Conservation (phyloP, 2,329 filamentous ascomycete species). For the Sordariomycetes sp. region DNA sequence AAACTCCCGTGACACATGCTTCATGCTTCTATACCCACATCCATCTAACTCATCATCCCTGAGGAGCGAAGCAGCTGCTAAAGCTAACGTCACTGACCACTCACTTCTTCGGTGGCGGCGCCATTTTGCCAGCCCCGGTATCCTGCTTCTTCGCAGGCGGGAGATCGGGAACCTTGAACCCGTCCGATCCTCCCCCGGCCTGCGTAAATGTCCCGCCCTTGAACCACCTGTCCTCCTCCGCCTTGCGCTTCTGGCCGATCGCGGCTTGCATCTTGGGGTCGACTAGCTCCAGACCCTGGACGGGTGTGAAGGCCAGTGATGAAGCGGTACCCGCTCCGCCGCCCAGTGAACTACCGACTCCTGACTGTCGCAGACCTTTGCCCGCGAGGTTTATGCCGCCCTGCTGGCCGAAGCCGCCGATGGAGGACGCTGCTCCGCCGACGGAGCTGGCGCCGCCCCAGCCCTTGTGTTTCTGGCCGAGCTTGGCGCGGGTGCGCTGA, state of each 20-base stretch:
- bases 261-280: slow-evolving; percentile 88
- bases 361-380: slow-evolving; percentile 70
- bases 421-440: slow-evolving; percentile 65
- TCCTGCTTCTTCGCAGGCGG: slow-evolving; percentile 63
- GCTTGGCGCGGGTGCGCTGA: slow-evolving; percentile 83
- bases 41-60: not conserved
- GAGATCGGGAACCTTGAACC: slow-evolving; percentile 75
- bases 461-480: slow-evolving; percentile 90
- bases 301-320: slow-evolving; percentile 85
- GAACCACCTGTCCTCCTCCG: slow-evolving; percentile 94
- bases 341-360: slow-evolving; percentile 65
- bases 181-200: slow-evolving; percentile 48
- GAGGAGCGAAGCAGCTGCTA: not conserved
- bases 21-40: too few relatives aligned
- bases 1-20: too few relatives aligned
- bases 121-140: slow-evolving; percentile 25
- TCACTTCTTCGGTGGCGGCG: slow-evolving; percentile 12
- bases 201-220: slow-evolving; percentile 96
- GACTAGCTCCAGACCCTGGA: slow-evolving; percentile 89
- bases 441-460: slow-evolving; percentile 70
- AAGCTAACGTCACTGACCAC: not conserved
- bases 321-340: slow-evolving; percentile 63
- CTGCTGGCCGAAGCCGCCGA: slow-evolving; percentile 66
- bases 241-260: slow-evolving; percentile 81
- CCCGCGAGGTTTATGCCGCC: slow-evolving; percentile 62